These are phyloP conservation scores for Wickerhamomyces chambardii DNA, from an alignment of 805 yeast species.

Conservation along the genomic window DNA sequence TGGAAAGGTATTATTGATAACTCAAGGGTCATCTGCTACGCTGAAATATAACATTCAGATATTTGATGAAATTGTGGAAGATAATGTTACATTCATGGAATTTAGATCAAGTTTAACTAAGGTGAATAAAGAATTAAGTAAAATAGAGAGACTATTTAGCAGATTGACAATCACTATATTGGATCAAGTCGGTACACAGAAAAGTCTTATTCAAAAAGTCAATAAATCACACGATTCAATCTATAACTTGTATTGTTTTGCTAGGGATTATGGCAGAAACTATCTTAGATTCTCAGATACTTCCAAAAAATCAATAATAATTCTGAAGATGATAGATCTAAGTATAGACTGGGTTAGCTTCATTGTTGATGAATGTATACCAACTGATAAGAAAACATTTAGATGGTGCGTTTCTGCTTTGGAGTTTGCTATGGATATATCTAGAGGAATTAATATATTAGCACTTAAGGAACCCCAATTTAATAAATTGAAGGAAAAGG, in stretches of 20 bases:
- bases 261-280: slow-evolving; percentile 74
- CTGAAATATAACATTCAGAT: slow-evolving; percentile 46
- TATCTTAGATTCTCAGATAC: slow-evolving; percentile 58
- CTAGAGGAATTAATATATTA: slow-evolving; percentile 81
- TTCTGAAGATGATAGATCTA: slow-evolving; percentile 62
- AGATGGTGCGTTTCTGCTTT: slow-evolving; percentile 95
- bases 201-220: slow-evolving; percentile 45
- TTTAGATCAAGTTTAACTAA: slow-evolving; percentile 62
- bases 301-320: slow-evolving; percentile 55
- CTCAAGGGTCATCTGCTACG: slow-evolving; percentile 58
- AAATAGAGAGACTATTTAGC: slow-evolving; percentile 58
- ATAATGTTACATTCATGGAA: slow-evolving; percentile 44
- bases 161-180: slow-evolving; percentile 58
- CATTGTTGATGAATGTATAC: slow-evolving; percentile 89
- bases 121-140: slow-evolving; percentile 65
- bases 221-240: slow-evolving; percentile 69
- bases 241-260: slow-evolving; percentile 65
- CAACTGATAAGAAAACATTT: slow-evolving; percentile 85
- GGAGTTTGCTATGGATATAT: slow-evolving; percentile 93
- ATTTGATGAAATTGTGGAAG: slow-evolving; percentile 50
- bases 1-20: slow-evolving; percentile 59
- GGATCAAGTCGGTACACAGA: slow-evolving; percentile 43
- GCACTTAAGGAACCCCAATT: slow-evolving; percentile 76
- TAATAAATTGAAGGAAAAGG: slow-evolving; percentile 60
- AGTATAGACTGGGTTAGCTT: slow-evolving; percentile 90